A percentile compares a stretch with the other conserved stretches of the same genome.
phyloP scores from a whole-genome alignment of 2,329 filamentous ascomycete species.

The Aspergillus ochraceus region DNA sequence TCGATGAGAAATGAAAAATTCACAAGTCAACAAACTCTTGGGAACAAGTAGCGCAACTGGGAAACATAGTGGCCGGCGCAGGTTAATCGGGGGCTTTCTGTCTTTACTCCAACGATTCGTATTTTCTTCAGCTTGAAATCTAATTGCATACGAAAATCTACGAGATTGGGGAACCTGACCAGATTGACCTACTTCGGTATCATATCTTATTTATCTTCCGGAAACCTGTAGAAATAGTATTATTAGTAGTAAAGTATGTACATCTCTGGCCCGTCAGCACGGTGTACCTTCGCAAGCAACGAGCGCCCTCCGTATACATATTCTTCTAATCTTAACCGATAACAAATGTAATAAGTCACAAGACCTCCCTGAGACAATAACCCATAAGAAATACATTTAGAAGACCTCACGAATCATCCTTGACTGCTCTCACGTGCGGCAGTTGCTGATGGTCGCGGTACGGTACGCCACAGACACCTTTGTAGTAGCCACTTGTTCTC shows the following conservation, averaged over 20 bases:
- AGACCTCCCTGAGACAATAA: not conserved
- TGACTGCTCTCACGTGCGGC: not conserved
- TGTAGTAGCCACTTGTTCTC: constrained; percentile 15
- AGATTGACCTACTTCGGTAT: not conserved
- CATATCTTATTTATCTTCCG: not conserved
- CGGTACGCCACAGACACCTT: constrained; percentile 17
- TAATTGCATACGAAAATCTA: not conserved
- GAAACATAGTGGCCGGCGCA: constrained; percentile 20
- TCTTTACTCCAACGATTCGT: not conserved
- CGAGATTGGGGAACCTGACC: not conserved
- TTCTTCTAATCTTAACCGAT: not conserved
- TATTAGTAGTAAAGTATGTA: not conserved
- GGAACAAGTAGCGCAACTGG: constrained; percentile 15
- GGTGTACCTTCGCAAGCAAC: not conserved
- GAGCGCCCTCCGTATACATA: not conserved
- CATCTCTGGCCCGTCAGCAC: not conserved
- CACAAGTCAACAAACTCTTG: constrained; percentile 13
- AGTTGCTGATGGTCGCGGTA: not conserved
- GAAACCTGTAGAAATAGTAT: not conserved
- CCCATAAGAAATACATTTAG: too few relatives aligned
- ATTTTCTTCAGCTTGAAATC: not conserved
- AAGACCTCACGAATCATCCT: too few relatives aligned
- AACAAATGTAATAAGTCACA: too few relatives aligned
- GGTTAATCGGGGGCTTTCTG: constrained; percentile 17
- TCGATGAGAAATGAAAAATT: constrained; percentile 15